phyloP scores from a whole-genome alignment of 129 eudicot species.

The Ambrosia trifida region DNA sequence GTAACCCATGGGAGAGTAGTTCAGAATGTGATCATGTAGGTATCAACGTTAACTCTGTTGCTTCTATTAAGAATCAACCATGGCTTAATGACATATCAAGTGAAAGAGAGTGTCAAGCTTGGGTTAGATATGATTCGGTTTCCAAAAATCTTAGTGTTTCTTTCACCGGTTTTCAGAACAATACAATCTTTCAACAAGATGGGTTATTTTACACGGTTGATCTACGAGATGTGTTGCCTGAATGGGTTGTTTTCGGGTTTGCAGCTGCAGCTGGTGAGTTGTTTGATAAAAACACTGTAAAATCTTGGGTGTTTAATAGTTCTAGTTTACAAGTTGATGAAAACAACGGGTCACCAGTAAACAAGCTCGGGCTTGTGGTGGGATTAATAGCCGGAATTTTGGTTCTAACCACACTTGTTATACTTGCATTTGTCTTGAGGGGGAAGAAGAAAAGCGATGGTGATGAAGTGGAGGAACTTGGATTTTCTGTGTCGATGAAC shows the following conservation, averaged over 20 bases:
- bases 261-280: constrained; percentile 32
- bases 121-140: constrained; percentile 32
- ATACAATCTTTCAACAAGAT: background rate
- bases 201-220: constrained; percentile 33
- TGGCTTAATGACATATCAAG: constrained; percentile 27
- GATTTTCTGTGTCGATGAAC: constrained; percentile 14
- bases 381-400: constrained; percentile 20
- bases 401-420: background rate
- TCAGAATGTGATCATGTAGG: constrained; percentile 34
- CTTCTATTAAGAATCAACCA: constrained; percentile 5
- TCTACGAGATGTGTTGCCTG: constrained; percentile 31
- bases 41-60: constrained; percentile 27
- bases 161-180: constrained; percentile 21
- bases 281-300: constrained; percentile 22
- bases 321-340: constrained; percentile 15
- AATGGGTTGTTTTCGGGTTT: constrained; percentile 39
- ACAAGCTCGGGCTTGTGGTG: background rate
- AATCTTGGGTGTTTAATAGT: constrained; percentile 42
- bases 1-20: constrained; percentile 15
- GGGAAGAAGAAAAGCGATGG: constrained; percentile 13
- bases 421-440: constrained; percentile 10
- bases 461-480: background rate
- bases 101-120: constrained; percentile 24
- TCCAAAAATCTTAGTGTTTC: constrained; percentile 19
- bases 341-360: too few species aligned